Evolutionary conservation across 176 grass and related monocot genomes (phyloP), one percentile per base, ranked within the genome.

Genomic region (Sorghum bicolor): DNA sequence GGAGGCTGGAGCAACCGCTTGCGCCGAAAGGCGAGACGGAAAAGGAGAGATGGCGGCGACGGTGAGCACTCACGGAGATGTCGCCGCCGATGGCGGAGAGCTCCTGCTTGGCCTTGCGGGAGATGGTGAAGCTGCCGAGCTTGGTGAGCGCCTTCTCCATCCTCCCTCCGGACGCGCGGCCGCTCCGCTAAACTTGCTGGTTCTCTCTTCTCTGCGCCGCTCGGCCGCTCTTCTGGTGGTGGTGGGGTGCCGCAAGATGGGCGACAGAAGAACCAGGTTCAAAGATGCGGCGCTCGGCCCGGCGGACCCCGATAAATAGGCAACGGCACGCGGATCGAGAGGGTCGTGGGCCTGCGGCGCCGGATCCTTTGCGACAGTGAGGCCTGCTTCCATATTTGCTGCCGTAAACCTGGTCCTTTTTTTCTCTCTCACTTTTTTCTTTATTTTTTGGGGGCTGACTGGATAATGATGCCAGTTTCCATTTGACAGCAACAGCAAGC

Each of bases 81-180:
- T 99, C 96, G 39, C 65, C 96, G 62, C 96, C 91, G 77, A 99
- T 99, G 87, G 96, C 91, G 70, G 93, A 84, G 87, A 99, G 90
- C 87, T 99, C 96, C 84, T 95, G 81, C 87, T 99, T 99, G 80
- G 96, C 96, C 72, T 96, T 99, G 80, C 84, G 85, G 39, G 96
- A 81, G 64, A 99, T 96, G 75, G 86, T 90, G 87, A 99, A 94
- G 89, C 93, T 99, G 74, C 91, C 75, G 58, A 97, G 81, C 82
- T 97, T 97, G 65, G 83, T 94, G 72, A 97, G 89, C 4, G 92
- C 89, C 74, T 94, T 97, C 86, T 97, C 94, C 94, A 97, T 90
- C 66, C 85, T 70, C 15, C 63, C 50, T 53, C 33, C 45, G 43
- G 57, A 61, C 26, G 57, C 62, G 38, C 29, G 22, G 52, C 32